These are phyloP conservation scores for Aspergillus sp. DNA, from an alignment of 2,329 filamentous ascomycete genomes.

Conservation along the genomic window DNA sequence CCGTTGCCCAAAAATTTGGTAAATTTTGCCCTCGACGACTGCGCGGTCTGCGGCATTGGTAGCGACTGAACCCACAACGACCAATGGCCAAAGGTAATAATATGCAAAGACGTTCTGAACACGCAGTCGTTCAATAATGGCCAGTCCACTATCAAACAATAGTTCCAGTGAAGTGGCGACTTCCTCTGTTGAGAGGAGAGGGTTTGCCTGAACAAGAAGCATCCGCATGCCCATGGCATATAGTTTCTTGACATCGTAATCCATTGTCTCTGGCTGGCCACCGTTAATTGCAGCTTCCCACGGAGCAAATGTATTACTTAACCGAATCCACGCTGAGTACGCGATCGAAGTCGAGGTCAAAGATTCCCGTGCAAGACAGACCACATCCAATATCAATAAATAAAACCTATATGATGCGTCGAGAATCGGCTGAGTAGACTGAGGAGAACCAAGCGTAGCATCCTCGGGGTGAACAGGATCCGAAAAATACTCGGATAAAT, in stretches of 20 bases:
- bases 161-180: too few relatives aligned
- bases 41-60: neutral
- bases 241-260: too few relatives aligned
- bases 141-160: neutral
- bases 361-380: slow-evolving; percentile 11
- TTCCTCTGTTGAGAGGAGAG: too few relatives aligned
- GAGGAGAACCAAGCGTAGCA: neutral
- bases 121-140: neutral
- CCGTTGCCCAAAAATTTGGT: neutral
- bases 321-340: too few relatives aligned
- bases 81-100: neutral
- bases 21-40: neutral
- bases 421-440: slow-evolving; percentile 12
- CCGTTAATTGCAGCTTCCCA: too few relatives aligned
- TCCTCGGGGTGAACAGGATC: neutral
- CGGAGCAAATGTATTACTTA: too few relatives aligned
- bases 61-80: neutral
- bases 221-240: too few relatives aligned
- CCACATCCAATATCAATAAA: slow-evolving; percentile 13
- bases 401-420: slow-evolving; percentile 14
- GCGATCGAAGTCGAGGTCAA: too few relatives aligned
- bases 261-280: too few relatives aligned
- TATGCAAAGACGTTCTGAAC: neutral
- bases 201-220: too few relatives aligned
- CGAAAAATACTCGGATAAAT: slow-evolving; percentile 11